Base-by-base conservation (phyloP, 1,284 basidiomycete species). In the Ceratobasidium sp. region DNA sequence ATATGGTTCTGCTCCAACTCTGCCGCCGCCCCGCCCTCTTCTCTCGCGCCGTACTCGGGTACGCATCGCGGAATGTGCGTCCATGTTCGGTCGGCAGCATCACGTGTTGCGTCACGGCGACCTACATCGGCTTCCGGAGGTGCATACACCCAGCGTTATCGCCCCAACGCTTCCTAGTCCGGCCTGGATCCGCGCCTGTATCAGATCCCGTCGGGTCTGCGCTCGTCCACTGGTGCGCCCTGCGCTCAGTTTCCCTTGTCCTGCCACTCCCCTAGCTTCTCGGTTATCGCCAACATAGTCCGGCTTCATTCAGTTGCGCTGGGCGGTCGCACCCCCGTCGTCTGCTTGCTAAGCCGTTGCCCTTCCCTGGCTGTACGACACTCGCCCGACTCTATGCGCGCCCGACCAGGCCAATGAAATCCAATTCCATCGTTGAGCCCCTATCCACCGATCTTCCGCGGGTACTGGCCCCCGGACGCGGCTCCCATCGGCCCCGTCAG, bases 181-280 rank as follows among this genome's bases (percentile, higher is more conserved):
- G 62, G 29, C 43, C 62, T 64, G 62, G 43, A 64, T 64, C 62
- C 62, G 62, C 62, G 3, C 62, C 62, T 64, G 27, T 6, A 48
- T 49, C 43, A 49, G 46, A 62, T 41, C n/a, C 27, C 31, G 62
- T 48, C 62, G 43, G 27, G 24, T 24, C 41, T 29, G 22, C 19
- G 31, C 58, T 39, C 37, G 8, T 61, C 31, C n/a, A 16, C 58
- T 46, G 24, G 62, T 64, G 62, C 62, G 62, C 27, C 16, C 24
- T n/a, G 27, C 29, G 62, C 46, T 41, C 62, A 64, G 62, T 64
- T 56, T 39, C 62, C 62, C 64, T 66, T 51, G 51, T 66, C 49
- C 64, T 66, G 46, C 64, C 49, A 19, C 48, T 46, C 24, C 16
- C 37, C 46, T 5, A 6, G 41, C 27, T 46, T 63, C 41, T 27